Base-by-base conservation (phyloP, 257 asterid genomes). In the Galeopsis tetrahit region DNA sequence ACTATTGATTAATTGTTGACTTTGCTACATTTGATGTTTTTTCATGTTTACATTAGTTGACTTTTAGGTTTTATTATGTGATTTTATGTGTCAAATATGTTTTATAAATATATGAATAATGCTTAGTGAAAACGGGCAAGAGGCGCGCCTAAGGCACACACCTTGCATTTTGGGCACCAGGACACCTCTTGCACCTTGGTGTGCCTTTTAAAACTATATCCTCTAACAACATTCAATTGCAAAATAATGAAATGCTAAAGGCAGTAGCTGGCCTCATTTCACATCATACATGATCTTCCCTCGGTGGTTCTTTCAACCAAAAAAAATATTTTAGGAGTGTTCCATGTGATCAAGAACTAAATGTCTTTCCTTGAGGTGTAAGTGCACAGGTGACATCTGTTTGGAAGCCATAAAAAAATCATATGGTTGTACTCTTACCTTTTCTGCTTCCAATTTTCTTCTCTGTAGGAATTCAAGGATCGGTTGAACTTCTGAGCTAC, bases 381-480 rank as follows among this genome's bases (percentile, higher is more conserved):
- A 56, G 46, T 11, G 13, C 57, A 72, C 33, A 65, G 63, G 39
- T 21, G 52, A 46, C 17, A 53, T 17, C 63, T 57, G 32, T 49
- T 48, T 5, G 3, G 2, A 28, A 61, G 59, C 63, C 44, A 52
- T 6, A 63, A 56, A 74, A 33, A 48, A 72, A 64, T 42, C 51
- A 67, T 58, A 58, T 56, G 46, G 15, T 44, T 28, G 79, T 34
- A 38, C 60, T 80, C 76, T 63, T 70, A 94, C 99, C 96, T 94
- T 94, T 40, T 80, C 84, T 70, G 97, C 97, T 84, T 91, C 97
- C 78, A 79, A 71, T 81, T 82, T 94, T 79, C 99, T 85, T 74
- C 99, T 84, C 83, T 94, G 99, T 79, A 91, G 80, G 85, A 94
- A 94, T 69, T 90, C 98, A 69, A 94, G 88, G 75, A 88, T 83